Evolutionary conservation across 192 early-diverging fungal species (phyloP).

Genomic region (Paraglomus brasilianum): DNA sequence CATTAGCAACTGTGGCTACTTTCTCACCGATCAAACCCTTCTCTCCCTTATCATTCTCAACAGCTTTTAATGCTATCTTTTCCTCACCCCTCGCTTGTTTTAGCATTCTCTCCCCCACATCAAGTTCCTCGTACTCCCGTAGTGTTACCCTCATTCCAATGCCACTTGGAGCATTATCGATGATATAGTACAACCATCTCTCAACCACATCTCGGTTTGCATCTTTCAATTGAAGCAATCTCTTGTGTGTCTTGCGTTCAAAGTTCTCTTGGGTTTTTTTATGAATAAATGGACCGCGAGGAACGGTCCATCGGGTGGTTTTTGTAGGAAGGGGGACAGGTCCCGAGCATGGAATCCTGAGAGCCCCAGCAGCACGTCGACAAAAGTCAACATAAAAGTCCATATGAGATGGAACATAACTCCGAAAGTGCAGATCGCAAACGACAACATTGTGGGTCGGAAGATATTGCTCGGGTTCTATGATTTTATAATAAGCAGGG

Average conservation of each 20-base stretch:
- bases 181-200: slow-evolving; percentile 78
- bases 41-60: background rate
- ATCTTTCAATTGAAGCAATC: slow-evolving; percentile 79
- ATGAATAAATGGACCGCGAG: slow-evolving; percentile 92
- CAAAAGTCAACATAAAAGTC: slow-evolving; percentile 88
- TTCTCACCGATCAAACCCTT: background rate
- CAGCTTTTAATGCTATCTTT: slow-evolving; percentile 33
- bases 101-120: slow-evolving; percentile 41
- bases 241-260: slow-evolving; percentile 86
- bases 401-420: slow-evolving; percentile 80
- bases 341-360: slow-evolving; percentile 73
- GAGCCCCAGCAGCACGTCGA: slow-evolving; percentile 71
- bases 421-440: slow-evolving; percentile 73
- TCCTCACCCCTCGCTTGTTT: slow-evolving; percentile 35
- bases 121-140: slow-evolving; percentile 66
- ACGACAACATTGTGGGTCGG: slow-evolving; percentile 68
- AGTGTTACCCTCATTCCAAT: slow-evolving; percentile 78
- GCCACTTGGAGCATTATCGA: slow-evolving; percentile 79
- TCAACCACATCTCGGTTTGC: slow-evolving; percentile 69
- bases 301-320: slow-evolving; percentile 81
- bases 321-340: slow-evolving; percentile 69
- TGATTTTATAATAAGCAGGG: background rate
- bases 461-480: slow-evolving; percentile 46
- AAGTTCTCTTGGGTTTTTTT: slow-evolving; percentile 97
- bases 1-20: background rate